Evolutionary conservation across 352 stramenopile genomes (phyloP), one percentile per base, ranked within the genome.

Genomic region (Blastocystis sp.): DNA sequence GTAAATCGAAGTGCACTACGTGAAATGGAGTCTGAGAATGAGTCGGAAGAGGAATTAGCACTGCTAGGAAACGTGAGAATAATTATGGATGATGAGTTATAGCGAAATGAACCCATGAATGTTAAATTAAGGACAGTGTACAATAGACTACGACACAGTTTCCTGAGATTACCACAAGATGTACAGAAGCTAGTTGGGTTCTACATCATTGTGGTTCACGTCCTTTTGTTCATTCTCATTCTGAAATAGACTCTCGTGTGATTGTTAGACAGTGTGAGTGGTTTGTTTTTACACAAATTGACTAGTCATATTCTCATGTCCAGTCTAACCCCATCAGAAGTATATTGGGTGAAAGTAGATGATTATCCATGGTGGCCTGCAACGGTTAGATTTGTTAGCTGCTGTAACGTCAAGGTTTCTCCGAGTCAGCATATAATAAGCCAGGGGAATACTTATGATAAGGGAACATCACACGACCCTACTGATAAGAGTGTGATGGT

Each of bases 331-430:
- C 24, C 22, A 13, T 2, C 15, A n/a, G 73, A 84, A 64, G 53
- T 84, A 7, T 64, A 64, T 42, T 84, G 73, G 73, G 73, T 84
- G 17, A 64, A 66, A 24, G 17, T 44, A 44, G 42, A 66, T 0
- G 53, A 84, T 17, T 69, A 68, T 30, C 48, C 73, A 24, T 84
- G 73, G 73, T 84, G 73, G 73, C 73, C 73, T 24, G 73, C 73
- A 37, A 0, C 33, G 9, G 73, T 84, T 69, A 30, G 19, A 66
- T 1, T n/a, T 1, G 13, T 9, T 13, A 13, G n/a, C 35, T 2
- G 0, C 3, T 19, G 53, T 84, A n/a, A 66, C 11, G 1, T 17
- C 15, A n/a, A 84, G 73, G 22, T 84, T n/a, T n/a, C 53, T n/a
- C 53, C 33, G 9, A 66, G 22, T 35, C 9, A 64, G 51, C n/a